Evolutionary conservation across 768 basidiomycete species (phyloP).

Genomic region (Phlegmacium glaucopus): DNA sequence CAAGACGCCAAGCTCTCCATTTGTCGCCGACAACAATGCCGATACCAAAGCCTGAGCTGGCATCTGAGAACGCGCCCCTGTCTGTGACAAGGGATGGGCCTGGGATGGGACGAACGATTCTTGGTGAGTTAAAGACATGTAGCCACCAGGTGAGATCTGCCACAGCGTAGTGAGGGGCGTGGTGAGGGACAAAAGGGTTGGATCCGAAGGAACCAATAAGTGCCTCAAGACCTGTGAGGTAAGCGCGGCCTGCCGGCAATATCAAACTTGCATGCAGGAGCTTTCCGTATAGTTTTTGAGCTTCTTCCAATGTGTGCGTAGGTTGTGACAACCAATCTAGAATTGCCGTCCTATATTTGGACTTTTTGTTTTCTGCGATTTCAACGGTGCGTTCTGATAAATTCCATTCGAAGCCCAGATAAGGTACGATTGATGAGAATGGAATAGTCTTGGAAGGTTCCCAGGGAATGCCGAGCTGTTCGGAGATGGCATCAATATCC

Average conservation of each 20-base stretch:
- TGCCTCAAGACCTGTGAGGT: slow-evolving; percentile 36
- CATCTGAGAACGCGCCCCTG: too few relatives aligned
- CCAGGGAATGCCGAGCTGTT: slow-evolving; percentile 28
- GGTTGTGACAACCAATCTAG: slow-evolving; percentile 16
- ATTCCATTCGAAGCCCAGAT: slow-evolving; percentile 26
- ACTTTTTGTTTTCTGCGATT: slow-evolving; percentile 8
- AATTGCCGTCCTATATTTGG: slow-evolving; percentile 25
- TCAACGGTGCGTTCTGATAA: slow-evolving; percentile 12
- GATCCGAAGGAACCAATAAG: slow-evolving; percentile 20
- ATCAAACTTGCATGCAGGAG: slow-evolving; percentile 31
- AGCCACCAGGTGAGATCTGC: slow-evolving; percentile 20
- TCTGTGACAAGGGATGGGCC: too few relatives aligned
- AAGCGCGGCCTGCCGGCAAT: slow-evolving; percentile 30
- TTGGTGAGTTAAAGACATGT: not conserved
- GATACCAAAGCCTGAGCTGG: too few relatives aligned
- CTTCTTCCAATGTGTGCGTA: slow-evolving; percentile 28
- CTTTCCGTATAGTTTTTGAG: slow-evolving; percentile 37
- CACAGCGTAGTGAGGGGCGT: slow-evolving; percentile 4
- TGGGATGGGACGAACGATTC: too few relatives aligned
- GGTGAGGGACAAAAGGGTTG: slow-evolving; percentile 28
- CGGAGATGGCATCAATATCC: too few relatives aligned
- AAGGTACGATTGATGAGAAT: slow-evolving; percentile 11
- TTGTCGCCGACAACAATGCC: too few relatives aligned
- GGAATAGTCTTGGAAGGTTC: slow-evolving; percentile 17
- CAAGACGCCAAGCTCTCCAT: slow-evolving; percentile 4